Evolutionary conservation across 805 yeast genomes (phyloP).

Genomic region (Kazachstania africana): DNA sequence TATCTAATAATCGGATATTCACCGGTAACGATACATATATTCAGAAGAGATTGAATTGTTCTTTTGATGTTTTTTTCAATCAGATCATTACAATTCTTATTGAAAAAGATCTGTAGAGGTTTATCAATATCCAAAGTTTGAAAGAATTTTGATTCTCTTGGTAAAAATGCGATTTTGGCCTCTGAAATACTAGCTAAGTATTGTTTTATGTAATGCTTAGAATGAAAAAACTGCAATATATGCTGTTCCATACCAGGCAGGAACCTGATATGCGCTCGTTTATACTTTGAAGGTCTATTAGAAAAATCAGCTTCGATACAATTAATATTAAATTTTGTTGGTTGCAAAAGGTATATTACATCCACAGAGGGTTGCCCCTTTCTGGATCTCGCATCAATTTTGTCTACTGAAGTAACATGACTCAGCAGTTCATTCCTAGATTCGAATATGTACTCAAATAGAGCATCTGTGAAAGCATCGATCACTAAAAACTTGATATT

Average conservation of each 20-base stretch:
- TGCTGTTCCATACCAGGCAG: slow-evolving; percentile 42
- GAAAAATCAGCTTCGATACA: slow-evolving; percentile 70
- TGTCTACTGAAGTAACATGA: slow-evolving; percentile 52
- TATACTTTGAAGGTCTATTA: slow-evolving; percentile 58
- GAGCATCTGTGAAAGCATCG: slow-evolving; percentile 41
- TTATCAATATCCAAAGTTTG: slow-evolving; percentile 46
- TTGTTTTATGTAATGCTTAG: slow-evolving; percentile 21
- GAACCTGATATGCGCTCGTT: slow-evolving; percentile 60
- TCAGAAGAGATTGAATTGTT: slow-evolving; percentile 56
- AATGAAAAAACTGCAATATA: slow-evolving; percentile 20
- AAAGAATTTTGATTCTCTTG: slow-evolving; percentile 62
- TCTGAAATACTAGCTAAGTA: slow-evolving; percentile 26
- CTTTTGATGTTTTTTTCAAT: slow-evolving; percentile 45
- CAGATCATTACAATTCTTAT: slow-evolving; percentile 46
- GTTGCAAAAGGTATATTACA: slow-evolving; percentile 71
- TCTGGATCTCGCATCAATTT: slow-evolving; percentile 44
- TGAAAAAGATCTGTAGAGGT: slow-evolving; percentile 66
- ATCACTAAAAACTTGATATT: slow-evolving; percentile 42
- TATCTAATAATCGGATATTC: slow-evolving; percentile 83
- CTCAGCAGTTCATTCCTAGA: slow-evolving; percentile 34
- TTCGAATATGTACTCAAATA: slow-evolving; percentile 35
- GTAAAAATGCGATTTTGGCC: slow-evolving; percentile 41
- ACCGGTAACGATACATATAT: slow-evolving; percentile 65
- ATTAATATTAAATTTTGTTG: slow-evolving; percentile 52
- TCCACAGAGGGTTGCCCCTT: slow-evolving; percentile 54